Evolutionary conservation across 495 filamentous ascomycete species (phyloP), one percentile per base, ranked within the genome.

Genomic region (Polyplosphaeria fusca): DNA sequence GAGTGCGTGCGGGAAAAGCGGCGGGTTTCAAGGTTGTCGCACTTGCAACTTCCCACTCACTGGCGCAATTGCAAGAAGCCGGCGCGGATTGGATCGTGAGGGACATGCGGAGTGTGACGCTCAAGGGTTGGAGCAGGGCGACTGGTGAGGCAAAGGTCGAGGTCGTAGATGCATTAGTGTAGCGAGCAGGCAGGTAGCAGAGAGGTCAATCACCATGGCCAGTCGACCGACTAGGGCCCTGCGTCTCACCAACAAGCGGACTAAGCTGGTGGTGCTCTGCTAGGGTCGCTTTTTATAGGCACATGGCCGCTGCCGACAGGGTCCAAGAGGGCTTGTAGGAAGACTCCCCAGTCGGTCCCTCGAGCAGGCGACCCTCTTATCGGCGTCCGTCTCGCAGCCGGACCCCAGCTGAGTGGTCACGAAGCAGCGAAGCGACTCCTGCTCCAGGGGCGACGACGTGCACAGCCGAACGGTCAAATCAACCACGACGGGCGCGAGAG

Each of bases 1-100:
- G 93, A 2, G 91, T 96, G 58, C 74, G 72, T 45, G 85, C 91
- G 18, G 92, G 93, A 20, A 95, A 93, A 72, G 88, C 83, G 1
- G 92, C 93, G 2, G 89, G 89, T 1, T 97, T 89, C 73, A 83
- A 82, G 67, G 93, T 98, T 3, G 72, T 95, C 39, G 91, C 84
- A n/a, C 70, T 98, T 27, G 83, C 86, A 42, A 96, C 92, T 38
- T 91, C 87, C 42, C 92, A 98, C 71, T 79, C 81, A 19, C 73
- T 83, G 37, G 82, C 82, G 62, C 79, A 91, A 70, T 75, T 96
- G 20, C 63, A 76, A 49, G 79, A 76, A 24, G 87, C 89, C 11
- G 86, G 81, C 9, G 87, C 93, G 19, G 91, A 96, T 72, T 96
- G 88, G 86, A 82, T 96, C 24, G 84, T 96, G 22, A 75, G 79